A percentile compares a stretch with the other conserved stretches of the same genome.
Evolutionary conservation across 805 yeast species (phyloP).

Genomic region (Wilhelminamyces savonicus): DNA sequence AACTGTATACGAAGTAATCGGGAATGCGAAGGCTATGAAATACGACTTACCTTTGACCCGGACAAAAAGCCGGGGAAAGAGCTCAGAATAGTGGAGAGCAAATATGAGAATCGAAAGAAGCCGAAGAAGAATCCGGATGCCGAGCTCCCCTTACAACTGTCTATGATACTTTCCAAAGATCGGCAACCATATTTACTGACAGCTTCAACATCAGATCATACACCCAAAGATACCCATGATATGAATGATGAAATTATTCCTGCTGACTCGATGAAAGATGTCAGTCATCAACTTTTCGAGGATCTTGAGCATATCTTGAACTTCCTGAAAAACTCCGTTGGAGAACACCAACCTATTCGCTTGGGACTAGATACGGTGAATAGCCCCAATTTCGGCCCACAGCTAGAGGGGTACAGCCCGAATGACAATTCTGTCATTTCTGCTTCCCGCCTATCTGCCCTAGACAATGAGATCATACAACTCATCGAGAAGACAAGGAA

Average conservation of each 20-base stretch:
- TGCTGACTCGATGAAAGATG: too few relatives aligned
- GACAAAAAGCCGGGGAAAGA: conserved; percentile 21
- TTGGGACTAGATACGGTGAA: too few relatives aligned
- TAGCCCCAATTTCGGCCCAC: conserved; percentile 1
- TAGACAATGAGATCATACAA: conserved; percentile 9
- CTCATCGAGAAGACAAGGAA: conserved; percentile 1
- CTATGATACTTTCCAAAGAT: not conserved
- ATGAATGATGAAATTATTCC: too few relatives aligned
- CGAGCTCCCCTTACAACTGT: not conserved
- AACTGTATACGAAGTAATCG: conserved; percentile 42
- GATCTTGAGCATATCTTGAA: conserved; percentile 17
- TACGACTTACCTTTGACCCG: conserved; percentile 38
- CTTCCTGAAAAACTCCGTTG: conserved; percentile 1
- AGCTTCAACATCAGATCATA: conserved; percentile 7
- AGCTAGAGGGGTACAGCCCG: not conserved
- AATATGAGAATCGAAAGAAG: conserved; percentile 7
- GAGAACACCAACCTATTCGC: conserved; percentile 1
- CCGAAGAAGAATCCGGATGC: not conserved
- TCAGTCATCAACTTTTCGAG: too few relatives aligned
- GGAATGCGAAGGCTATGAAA: conserved; percentile 45
- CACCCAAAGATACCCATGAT: too few relatives aligned
- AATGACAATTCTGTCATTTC: not conserved
- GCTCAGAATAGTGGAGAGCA: conserved; percentile 39
- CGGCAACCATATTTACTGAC: too few relatives aligned
- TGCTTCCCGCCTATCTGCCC: not conserved